phyloP scores from a whole-genome alignment of 2,329 filamentous ascomycete species.

The Sarocladium oryzae region DNA sequence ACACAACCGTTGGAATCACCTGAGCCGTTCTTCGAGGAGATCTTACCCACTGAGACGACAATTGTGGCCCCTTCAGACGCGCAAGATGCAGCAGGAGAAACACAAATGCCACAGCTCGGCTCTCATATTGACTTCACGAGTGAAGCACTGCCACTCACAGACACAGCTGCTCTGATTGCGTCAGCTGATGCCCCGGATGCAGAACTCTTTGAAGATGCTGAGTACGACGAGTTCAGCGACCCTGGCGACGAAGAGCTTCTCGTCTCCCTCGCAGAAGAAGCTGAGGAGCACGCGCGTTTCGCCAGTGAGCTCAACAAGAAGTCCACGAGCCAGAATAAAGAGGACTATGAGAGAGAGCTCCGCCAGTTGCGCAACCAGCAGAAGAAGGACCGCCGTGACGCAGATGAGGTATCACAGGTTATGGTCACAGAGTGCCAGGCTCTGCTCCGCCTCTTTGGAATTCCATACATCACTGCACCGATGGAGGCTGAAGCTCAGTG shows the following conservation, averaged over 20 bases:
- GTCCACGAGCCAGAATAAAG: slow-evolving; percentile 59
- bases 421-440: slow-evolving; percentile 97
- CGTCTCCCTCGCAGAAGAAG: slow-evolving; percentile 78
- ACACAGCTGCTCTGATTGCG: not conserved
- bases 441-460: slow-evolving; percentile 79
- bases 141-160: slow-evolving; percentile 19
- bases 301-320: slow-evolving; percentile 80
- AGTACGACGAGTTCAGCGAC: slow-evolving; percentile 72
- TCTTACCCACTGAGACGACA: slow-evolving; percentile 21
- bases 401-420: slow-evolving; percentile 91
- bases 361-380: slow-evolving; percentile 86
- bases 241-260: slow-evolving; percentile 89
- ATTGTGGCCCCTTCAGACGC: not conserved
- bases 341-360: slow-evolving; percentile 81
- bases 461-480: slow-evolving; percentile 93
- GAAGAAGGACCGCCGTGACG: slow-evolving; percentile 90
- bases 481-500: slow-evolving; percentile 99
- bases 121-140: slow-evolving; percentile 25
- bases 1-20: slow-evolving; percentile 21
- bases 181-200: slow-evolving; percentile 11
- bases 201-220: slow-evolving; percentile 46
- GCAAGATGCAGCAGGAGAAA: not conserved
- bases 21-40: slow-evolving; percentile 30
- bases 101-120: not conserved
- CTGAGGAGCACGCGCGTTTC: slow-evolving; percentile 89